Conservation (phyloP, 805 yeast genomes). For the Metschnikowia lunata region DNA sequence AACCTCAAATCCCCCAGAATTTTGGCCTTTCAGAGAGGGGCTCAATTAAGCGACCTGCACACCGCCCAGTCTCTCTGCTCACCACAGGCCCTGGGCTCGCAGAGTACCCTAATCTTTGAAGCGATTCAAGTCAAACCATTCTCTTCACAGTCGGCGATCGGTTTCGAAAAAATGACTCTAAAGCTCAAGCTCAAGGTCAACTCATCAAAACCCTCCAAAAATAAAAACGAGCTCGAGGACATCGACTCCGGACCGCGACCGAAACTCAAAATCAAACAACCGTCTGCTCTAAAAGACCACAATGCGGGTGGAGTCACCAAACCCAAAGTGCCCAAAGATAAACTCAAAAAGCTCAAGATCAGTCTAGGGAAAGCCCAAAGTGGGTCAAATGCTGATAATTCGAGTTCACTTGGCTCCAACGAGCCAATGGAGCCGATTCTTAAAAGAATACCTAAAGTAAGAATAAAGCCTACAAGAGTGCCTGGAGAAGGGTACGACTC, state of each 20-base stretch:
- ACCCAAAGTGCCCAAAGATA: conserved; percentile 15
- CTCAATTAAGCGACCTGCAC: no score
- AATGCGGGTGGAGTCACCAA: conserved; percentile 9
- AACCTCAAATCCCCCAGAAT: no score
- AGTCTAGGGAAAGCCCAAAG: conserved; percentile 16
- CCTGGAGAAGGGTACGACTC: conserved; percentile 97
- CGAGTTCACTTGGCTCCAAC: not conserved
- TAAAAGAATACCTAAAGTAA: conserved; percentile 39
- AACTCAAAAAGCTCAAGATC: conserved; percentile 24
- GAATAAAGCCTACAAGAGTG: conserved; percentile 57
- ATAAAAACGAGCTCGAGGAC: conserved; percentile 1
- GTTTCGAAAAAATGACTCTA: conserved; percentile 12
- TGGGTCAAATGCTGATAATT: not conserved
- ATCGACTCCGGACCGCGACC: conserved; percentile 12
- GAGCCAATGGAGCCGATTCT: conserved; percentile 8
- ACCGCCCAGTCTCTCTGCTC: no score
- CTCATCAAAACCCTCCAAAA: conserved; percentile 1
- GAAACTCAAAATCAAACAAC: conserved; percentile 21
- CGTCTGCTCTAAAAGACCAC: conserved; percentile 10
- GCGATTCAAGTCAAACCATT: no score
- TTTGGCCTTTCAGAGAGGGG: no score
- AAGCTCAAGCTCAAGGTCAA: conserved; percentile 21
- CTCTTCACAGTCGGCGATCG: no score
- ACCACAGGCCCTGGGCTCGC: no score
- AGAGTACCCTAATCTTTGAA: no score